phyloP scores from a whole-genome alignment of 1,284 basidiomycete species.

The Grifola frondosa region DNA sequence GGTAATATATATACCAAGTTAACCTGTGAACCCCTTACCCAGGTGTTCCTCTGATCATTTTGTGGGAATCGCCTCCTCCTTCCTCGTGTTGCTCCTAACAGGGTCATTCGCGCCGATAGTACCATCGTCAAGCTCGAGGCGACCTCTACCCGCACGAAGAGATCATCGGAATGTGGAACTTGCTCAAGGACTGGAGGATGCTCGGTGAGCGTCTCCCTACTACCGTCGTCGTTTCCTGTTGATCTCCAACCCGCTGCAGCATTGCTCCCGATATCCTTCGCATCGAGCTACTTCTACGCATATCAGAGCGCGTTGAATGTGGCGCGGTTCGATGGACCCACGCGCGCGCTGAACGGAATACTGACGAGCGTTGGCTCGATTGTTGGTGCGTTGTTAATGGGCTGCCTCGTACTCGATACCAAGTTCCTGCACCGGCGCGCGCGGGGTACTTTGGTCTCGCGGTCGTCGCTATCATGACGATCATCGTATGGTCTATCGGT shows the following conservation, averaged over 20 bases:
- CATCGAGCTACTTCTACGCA: constrained; percentile 38
- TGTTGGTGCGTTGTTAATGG: constrained; percentile 38
- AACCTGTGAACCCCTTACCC: background rate
- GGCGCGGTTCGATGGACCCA: constrained; percentile 36
- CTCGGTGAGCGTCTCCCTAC: constrained; percentile 17
- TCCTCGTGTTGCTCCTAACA: constrained; percentile 35
- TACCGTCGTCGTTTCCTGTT: background rate
- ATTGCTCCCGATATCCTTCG: constrained; percentile 40
- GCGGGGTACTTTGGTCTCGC: constrained; percentile 37
- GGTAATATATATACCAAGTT: background rate
- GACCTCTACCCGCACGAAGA: constrained; percentile 31
- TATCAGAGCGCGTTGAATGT: constrained; percentile 38
- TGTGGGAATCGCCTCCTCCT: constrained; percentile 35
- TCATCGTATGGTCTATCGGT: constrained; percentile 34
- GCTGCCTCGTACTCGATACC: constrained; percentile 36
- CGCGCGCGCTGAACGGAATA: constrained; percentile 37
- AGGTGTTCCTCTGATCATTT: constrained; percentile 40
- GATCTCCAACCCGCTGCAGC: constrained; percentile 10
- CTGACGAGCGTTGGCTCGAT: constrained; percentile 39
- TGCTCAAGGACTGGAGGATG: constrained; percentile 37
- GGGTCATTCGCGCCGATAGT: constrained; percentile 37
- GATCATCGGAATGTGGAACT: constrained; percentile 28
- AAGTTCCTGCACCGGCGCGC: constrained; percentile 31
- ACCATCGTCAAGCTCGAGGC: constrained; percentile 34
- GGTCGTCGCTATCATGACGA: constrained; percentile 31